phyloP scores from a whole-genome alignment of 345 rosid species.

The Arabidopsis thaliana region DNA sequence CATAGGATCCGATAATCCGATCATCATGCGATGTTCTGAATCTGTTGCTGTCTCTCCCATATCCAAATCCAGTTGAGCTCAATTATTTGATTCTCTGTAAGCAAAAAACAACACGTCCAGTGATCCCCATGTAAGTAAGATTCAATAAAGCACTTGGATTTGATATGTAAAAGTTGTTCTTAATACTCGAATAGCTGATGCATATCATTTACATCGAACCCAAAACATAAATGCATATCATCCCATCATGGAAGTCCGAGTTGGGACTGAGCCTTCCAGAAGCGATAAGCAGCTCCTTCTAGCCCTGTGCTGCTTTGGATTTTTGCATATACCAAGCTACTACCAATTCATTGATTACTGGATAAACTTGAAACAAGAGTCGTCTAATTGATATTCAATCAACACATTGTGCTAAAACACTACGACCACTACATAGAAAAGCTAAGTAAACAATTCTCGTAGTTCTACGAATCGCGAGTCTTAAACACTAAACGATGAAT shows the following conservation, averaged over 20 bases:
- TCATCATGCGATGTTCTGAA: conserved; percentile 42
- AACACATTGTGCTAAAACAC: not conserved
- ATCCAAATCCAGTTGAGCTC: conserved; percentile 9
- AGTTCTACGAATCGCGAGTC: not conserved
- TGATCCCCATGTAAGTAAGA: conserved; percentile 1
- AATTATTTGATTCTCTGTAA: conserved; percentile 3
- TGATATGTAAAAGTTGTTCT: not conserved
- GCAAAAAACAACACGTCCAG: conserved; percentile 5
- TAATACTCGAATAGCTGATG: not conserved
- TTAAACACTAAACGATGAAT: not conserved
- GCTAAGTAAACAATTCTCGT: conserved; percentile 7
- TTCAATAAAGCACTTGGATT: not conserved
- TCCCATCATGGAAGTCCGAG: not conserved
- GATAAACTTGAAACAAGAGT: not conserved
- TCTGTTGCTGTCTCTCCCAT: conserved; percentile 42
- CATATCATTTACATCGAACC: not conserved
- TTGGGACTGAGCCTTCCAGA: no score
- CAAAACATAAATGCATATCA: conserved; percentile 1
- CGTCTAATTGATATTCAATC: not conserved
- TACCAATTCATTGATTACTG: not conserved
- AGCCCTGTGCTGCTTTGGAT: no score
- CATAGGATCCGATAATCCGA: conserved; percentile 48
- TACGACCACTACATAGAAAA: not conserved
- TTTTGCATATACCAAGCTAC: conserved; percentile 7
- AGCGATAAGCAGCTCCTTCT: no score